Percentiles rank a stretch among this genome's conserved stretches.
Evolutionary conservation across 768 basidiomycete genomes (phyloP).

Genomic region (Trametopsis cervina): DNA sequence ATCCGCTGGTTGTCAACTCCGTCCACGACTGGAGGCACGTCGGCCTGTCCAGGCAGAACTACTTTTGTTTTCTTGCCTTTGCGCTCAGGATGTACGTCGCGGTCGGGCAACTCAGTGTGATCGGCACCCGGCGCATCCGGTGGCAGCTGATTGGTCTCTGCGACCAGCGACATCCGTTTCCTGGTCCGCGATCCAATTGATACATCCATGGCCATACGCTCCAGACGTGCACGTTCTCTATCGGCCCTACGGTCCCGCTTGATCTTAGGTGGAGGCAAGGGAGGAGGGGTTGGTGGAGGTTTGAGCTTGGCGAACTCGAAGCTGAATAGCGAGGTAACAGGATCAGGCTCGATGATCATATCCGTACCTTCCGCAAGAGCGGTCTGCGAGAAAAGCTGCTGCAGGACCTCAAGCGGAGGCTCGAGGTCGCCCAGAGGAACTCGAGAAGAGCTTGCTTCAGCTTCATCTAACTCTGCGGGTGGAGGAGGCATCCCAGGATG

Average conservation of each 20-base stretch:
- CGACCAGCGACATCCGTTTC: constrained; percentile 38
- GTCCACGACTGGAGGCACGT: constrained; percentile 54
- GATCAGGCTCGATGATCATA: constrained; percentile 47
- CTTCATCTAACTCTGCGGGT: neutral
- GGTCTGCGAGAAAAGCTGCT: constrained; percentile 48
- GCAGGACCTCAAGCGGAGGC: constrained; percentile 50
- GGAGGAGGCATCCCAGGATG: neutral
- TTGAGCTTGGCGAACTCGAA: constrained; percentile 60
- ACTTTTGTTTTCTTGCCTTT: constrained; percentile 3
- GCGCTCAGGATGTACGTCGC: constrained; percentile 4
- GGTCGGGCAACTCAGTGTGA: neutral
- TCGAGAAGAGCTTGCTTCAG: neutral
- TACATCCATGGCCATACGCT: constrained; percentile 26
- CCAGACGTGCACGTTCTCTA: constrained; percentile 20
- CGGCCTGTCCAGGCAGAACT: constrained; percentile 24
- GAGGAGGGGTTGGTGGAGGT: constrained; percentile 50
- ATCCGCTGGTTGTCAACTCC: constrained; percentile 64
- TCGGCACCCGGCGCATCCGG: neutral
- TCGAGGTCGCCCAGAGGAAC: constrained; percentile 65
- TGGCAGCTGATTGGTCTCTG: constrained; percentile 33
- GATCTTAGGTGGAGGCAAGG: constrained; percentile 18
- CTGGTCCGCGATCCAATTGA: constrained; percentile 41
- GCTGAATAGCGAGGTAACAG: constrained; percentile 59
- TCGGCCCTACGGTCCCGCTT: constrained; percentile 28
- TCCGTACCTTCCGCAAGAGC: constrained; percentile 46